Conservation (phyloP, 495 filamentous ascomycete species). For the Xylaria telfairii region DNA sequence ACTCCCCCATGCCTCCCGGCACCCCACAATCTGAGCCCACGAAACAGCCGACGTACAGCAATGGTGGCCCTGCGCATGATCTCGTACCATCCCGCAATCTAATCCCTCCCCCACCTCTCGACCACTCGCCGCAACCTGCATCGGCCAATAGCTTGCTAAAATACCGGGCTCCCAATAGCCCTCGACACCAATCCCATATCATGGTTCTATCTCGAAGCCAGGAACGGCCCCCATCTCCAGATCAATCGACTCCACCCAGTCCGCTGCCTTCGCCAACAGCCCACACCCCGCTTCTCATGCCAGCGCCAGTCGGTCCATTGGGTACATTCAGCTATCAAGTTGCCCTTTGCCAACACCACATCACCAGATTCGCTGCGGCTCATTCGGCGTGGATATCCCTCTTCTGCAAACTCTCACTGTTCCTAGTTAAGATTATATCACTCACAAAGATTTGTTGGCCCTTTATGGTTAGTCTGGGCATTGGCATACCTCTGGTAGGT, state of each 20-base stretch:
- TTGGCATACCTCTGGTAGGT: conserved; percentile 43
- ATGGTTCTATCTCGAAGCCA: conserved; percentile 44
- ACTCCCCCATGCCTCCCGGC: conserved; percentile 56
- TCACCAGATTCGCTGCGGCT: conserved; percentile 26
- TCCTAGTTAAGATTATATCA: conserved; percentile 49
- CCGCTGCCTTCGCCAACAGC: conserved; percentile 41
- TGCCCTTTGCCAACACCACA: conserved; percentile 39
- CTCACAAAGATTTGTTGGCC: conserved; percentile 53
- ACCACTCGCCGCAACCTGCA: conserved; percentile 36
- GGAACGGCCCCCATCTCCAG: conserved; percentile 38
- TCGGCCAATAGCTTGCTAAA: conserved; percentile 41
- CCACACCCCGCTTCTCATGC: conserved; percentile 61
- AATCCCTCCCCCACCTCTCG: conserved; percentile 31
- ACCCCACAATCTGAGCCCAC: conserved; percentile 52
- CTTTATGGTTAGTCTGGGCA: conserved; percentile 43
- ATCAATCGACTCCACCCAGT: conserved; percentile 28
- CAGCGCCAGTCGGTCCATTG: conserved; percentile 57
- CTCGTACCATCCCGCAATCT: conserved; percentile 43
- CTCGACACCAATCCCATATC: conserved; percentile 41
- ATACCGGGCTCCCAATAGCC: conserved; percentile 35
- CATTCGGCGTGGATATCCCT: conserved; percentile 35
- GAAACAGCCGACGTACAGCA: conserved; percentile 35
- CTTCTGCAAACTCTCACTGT: conserved; percentile 41
- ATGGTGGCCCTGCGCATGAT: conserved; percentile 30
- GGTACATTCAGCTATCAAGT: conserved; percentile 45